Conservation (phyloP, 495 filamentous ascomycete genomes). For the Lasiosphaeria ovina region DNA sequence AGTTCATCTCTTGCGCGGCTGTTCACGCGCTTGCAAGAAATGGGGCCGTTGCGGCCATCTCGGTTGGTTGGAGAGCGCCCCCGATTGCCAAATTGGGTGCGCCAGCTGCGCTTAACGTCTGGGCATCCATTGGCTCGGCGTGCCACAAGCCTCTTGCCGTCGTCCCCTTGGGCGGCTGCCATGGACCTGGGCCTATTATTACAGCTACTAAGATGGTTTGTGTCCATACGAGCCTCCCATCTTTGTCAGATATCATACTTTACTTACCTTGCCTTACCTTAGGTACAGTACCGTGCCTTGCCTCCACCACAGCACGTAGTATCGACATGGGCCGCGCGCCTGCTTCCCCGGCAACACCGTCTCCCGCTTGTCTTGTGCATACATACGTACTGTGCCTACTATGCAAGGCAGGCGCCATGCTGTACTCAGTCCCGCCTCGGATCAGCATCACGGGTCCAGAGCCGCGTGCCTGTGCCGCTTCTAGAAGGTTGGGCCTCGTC, state of each 20-base stretch:
- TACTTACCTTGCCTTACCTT: neutral
- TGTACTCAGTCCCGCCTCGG: neutral
- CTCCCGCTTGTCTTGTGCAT: constrained; percentile 2
- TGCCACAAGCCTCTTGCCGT: constrained; percentile 2
- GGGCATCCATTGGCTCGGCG: constrained; percentile 23
- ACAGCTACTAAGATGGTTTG: neutral
- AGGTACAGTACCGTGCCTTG: neutral
- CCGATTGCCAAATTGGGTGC: constrained; percentile 10
- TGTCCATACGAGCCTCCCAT: too few relatives aligned
- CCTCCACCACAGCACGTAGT: neutral
- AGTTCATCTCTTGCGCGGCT: constrained; percentile 28
- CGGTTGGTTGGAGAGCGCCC: constrained; percentile 22
- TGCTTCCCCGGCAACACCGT: constrained; percentile 18
- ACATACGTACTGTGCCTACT: constrained; percentile 1
- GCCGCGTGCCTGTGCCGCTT: neutral
- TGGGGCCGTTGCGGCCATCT: constrained; percentile 2
- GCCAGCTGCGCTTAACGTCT: constrained; percentile 5
- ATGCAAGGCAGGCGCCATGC: neutral
- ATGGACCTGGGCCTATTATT: constrained; percentile 9
- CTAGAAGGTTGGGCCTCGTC: neutral
- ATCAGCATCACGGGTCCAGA: neutral
- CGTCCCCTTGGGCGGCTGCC: constrained; percentile 1
- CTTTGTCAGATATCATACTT: too few relatives aligned
- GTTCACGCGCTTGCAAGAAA: constrained; percentile 29
- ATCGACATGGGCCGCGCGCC: constrained; percentile 29